Base-by-base conservation (phyloP, 371 early-diverging fungal genomes). In the Parasitella parasitica region DNA sequence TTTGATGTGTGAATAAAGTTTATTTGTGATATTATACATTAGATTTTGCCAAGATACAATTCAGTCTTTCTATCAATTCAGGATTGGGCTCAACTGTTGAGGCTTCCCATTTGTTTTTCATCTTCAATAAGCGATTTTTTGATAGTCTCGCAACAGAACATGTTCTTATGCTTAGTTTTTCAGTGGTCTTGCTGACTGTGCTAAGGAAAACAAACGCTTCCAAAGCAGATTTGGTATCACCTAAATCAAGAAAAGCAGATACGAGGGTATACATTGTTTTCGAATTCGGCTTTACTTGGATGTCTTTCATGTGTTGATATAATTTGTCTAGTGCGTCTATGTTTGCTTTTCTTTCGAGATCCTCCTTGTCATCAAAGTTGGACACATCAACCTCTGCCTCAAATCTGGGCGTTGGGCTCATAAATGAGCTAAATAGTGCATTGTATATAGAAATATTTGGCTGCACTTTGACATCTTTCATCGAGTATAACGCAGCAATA, bases 221-320 rank as follows among this genome's bases (percentile, higher is more conserved):
- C 59, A 77, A 58, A 32, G 76, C 81, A 39, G 65, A 61, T 34
- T 66, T 65, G 66, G 71, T 86, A 60, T 78, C 77, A 37, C 86
- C 77, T 68, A 72, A 58, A 78, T 78, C 80, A 57, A 80, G 81
- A 61, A 89, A 53, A 67, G 86, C 72, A 69, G 71, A 78, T 63
- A 89, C 66, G 48, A 81, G 75, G 70, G 71, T 70, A 73, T 78
- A 70, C 71, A 81, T 67, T 39, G 81, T 81, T 28, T 71, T 71
- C 24, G 77, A 76, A 61, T 76, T 81, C 26, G 75, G 75, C 53
- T 68, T 58, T 35, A 76, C 64, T 34, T 71, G 56, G 15, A 30
- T 50, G 16, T 70, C 51, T 51, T 62, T 64, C 73, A 59, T 76
- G 63, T 13, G 57, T 56, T 32, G 57, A 63, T 73, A 77, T 16